These are phyloP conservation scores for Iberis pinnata DNA, from an alignment of 345 rosid species.

Conservation along the genomic window DNA sequence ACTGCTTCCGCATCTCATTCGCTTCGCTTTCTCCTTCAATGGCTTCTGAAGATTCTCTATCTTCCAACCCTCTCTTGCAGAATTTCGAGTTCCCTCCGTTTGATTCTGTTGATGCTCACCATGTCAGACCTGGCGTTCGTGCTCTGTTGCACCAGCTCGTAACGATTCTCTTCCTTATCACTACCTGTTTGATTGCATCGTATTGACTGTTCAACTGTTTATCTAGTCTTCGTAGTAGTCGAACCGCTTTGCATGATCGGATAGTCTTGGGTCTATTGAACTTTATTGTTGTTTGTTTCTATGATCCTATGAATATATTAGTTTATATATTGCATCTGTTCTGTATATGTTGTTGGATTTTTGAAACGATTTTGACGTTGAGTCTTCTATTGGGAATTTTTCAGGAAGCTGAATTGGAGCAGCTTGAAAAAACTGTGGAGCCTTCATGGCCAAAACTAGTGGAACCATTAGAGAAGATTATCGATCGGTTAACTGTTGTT, in stretches of 20 bases:
- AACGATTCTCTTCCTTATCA: slow-evolving; percentile 7
- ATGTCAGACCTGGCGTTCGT: slow-evolving; percentile 74
- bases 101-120: slow-evolving; percentile 52
- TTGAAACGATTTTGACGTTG: slow-evolving; percentile 7
- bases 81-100: slow-evolving; percentile 77
- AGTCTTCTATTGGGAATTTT: neutral
- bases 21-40: slow-evolving; percentile 30
- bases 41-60: slow-evolving; percentile 26
- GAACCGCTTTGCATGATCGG: neutral
- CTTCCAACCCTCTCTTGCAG: slow-evolving; percentile 59
- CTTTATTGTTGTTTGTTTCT: neutral
- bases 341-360: slow-evolving; percentile 5
- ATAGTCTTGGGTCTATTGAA: neutral
- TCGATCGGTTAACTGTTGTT: slow-evolving; percentile 54
- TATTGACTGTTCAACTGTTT: neutral
- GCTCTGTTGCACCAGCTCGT: slow-evolving; percentile 61
- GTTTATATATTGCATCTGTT: neutral
- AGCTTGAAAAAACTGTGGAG: slow-evolving; percentile 58
- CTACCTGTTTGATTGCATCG: neutral
- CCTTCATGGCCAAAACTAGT: slow-evolving; percentile 85
- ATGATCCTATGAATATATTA: neutral
- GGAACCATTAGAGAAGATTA: slow-evolving; percentile 86
- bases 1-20: slow-evolving; percentile 16
- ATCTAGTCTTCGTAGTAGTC: neutral
- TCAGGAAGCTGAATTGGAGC: slow-evolving; percentile 71